Base-by-base conservation (phyloP, 1,284 basidiomycete genomes). In the Pseudozyma sp. region DNA sequence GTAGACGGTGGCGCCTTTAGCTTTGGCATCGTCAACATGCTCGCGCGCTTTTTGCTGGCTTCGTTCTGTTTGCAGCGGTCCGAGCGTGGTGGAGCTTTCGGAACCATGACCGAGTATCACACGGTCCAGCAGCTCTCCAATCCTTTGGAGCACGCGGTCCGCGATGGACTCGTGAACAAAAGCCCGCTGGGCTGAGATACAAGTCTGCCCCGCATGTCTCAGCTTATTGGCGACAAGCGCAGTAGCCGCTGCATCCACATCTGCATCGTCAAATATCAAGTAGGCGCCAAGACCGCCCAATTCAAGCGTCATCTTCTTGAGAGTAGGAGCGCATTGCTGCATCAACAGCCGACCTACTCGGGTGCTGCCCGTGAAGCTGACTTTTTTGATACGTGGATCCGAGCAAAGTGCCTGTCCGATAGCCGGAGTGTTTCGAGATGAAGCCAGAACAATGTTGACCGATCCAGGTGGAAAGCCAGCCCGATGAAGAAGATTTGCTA, bases 201-300 rank as follows among this genome's bases (percentile, higher is more conserved):
- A 94, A 0, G 95, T 96, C 86, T 99, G 97, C 1, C 96, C 96
- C 16, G 90, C 92, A 31, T 89, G 89, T 52, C 97, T 90, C 90
- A 98, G 97, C 87, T 99, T 99, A 89, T 90, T 93, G 8, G 89
- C 83, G 66, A 97, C 89, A 3, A 93, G 92, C 55, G 88, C 94
- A 71, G 91, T 90, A 13, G 99, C 93, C 21, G 97, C 97, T 51
- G 91, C 91, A 60, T 95, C 93, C 58, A 99, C 89, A 83, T 99
- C 92, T 0, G 95, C 95, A 82, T 99, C 97, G 66, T 95, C 92
- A 84, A 99, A 99, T 8, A 99, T 93, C 72, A 97, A 94, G 86
- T 96, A 96, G 0, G 95, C 92, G 0, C 93, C 90, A 71, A 96
- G 97, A 50, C 95, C 95, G 10, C 88, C 88, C 34, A 79, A 76